Evolutionary conservation across 192 early-diverging fungal genomes (phyloP).

Genomic region (Coemansia aciculifera): DNA sequence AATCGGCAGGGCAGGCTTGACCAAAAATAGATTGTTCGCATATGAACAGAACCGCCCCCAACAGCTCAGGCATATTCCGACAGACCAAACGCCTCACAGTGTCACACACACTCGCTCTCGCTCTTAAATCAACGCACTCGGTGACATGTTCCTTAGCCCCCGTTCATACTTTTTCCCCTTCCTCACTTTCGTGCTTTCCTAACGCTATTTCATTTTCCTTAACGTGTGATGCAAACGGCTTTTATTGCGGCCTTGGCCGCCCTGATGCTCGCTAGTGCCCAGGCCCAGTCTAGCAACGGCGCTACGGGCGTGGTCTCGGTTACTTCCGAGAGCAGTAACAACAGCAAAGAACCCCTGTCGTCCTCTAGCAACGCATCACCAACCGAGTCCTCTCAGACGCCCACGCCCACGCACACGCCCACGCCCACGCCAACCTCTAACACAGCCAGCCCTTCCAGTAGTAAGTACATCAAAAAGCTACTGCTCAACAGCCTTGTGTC

Average conservation of each 20-base stretch:
- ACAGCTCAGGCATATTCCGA: background rate
- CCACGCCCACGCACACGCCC: background rate
- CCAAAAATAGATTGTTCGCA: background rate
- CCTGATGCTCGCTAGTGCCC: conserved; percentile 2
- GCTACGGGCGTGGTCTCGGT: background rate
- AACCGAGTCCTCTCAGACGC: background rate
- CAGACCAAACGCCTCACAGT: background rate
- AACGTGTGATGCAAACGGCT: background rate
- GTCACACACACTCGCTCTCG: background rate
- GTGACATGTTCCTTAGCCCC: background rate
- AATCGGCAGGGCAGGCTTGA: background rate
- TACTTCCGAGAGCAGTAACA: background rate
- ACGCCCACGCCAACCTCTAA: background rate
- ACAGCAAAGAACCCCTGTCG: background rate
- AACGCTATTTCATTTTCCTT: background rate
- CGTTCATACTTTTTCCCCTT: background rate
- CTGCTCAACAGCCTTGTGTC: background rate
- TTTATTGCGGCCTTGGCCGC: background rate
- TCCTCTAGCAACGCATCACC: background rate
- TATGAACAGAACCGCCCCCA: background rate
- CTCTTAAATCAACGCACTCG: background rate
- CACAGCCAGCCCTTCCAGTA: background rate
- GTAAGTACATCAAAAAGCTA: background rate
- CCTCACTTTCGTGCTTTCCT: background rate
- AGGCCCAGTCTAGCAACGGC: background rate